Evolutionary conservation across 352 stramenopile species (phyloP).

Genomic region (Phytophthora gonapodyides): DNA sequence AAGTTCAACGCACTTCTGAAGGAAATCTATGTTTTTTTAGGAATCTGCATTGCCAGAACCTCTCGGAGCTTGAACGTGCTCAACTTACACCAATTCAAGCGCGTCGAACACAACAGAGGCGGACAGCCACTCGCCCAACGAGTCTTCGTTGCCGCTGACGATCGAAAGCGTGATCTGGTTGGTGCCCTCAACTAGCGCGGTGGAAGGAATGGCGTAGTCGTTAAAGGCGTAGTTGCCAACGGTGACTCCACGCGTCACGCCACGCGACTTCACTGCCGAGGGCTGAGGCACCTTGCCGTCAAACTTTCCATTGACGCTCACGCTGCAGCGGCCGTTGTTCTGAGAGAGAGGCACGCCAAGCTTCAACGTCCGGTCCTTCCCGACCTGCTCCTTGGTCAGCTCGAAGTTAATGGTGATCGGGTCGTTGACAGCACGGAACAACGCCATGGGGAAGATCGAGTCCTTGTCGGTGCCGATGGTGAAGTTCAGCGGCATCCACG

Average conservation of each 20-base stretch:
- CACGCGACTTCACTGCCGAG: slow-evolving; percentile 46
- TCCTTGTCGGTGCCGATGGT: slow-evolving; percentile 31
- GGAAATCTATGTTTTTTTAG: too few species aligned
- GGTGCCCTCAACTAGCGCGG: slow-evolving; percentile 34
- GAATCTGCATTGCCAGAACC: not conserved
- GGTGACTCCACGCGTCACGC: slow-evolving; percentile 50
- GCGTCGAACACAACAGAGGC: slow-evolving; percentile 57
- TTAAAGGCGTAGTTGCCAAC: slow-evolving; percentile 57
- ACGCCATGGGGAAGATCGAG: slow-evolving; percentile 46
- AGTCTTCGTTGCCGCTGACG: slow-evolving; percentile 50
- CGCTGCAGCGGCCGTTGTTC: slow-evolving; percentile 41
- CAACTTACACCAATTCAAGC: slow-evolving; percentile 42
- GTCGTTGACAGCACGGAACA: slow-evolving; percentile 58
- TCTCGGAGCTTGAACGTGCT: not conserved
- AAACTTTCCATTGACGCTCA: slow-evolving; percentile 52
- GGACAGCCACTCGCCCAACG: slow-evolving; percentile 43
- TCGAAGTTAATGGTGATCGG: slow-evolving; percentile 47
- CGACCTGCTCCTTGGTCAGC: slow-evolving; percentile 36
- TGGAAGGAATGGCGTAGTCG: slow-evolving; percentile 49
- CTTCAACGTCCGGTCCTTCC: slow-evolving; percentile 37
- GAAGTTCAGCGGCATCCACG: slow-evolving; percentile 40
- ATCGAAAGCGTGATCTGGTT: slow-evolving; percentile 48
- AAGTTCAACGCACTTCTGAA: too few species aligned
- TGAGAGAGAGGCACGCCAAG: slow-evolving; percentile 55
- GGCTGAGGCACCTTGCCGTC: slow-evolving; percentile 35